These are phyloP conservation scores for Fraxinus americana DNA, from an alignment of 257 asterid species.

Conservation along the genomic window DNA sequence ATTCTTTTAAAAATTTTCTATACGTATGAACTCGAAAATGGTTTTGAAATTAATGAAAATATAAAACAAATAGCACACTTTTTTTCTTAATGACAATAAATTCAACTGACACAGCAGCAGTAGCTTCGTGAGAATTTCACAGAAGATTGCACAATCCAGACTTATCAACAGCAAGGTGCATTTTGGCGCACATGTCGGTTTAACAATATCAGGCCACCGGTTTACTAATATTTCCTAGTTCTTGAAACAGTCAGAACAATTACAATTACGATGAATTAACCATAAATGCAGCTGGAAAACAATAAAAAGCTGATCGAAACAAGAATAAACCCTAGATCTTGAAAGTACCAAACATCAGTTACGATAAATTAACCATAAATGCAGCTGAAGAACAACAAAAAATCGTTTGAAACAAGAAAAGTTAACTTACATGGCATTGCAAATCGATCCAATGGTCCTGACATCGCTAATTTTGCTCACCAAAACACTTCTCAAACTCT, in stretches of 20 bases:
- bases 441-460: conserved; percentile 92
- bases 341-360: neutral
- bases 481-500: conserved; percentile 12
- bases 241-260: neutral
- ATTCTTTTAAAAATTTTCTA: neutral
- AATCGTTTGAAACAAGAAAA: neutral
- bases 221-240: neutral
- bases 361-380: conserved; percentile 18
- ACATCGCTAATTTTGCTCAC: conserved; percentile 47
- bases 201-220: neutral
- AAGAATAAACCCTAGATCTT: neutral
- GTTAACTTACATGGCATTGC: conserved; percentile 81
- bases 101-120: neutral
- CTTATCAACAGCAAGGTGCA: neutral
- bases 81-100: neutral
- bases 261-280: conserved; percentile 3
- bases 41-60: neutral
- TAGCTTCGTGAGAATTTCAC: neutral
- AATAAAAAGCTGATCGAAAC: neutral
- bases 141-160: neutral
- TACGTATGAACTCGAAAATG: neutral
- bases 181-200: neutral
- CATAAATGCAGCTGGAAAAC: conserved; percentile 31
- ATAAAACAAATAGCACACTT: neutral
- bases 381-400: conserved; percentile 23